phyloP scores from a whole-genome alignment of 768 basidiomycete species.

The Macrolepiota albuminosa region DNA sequence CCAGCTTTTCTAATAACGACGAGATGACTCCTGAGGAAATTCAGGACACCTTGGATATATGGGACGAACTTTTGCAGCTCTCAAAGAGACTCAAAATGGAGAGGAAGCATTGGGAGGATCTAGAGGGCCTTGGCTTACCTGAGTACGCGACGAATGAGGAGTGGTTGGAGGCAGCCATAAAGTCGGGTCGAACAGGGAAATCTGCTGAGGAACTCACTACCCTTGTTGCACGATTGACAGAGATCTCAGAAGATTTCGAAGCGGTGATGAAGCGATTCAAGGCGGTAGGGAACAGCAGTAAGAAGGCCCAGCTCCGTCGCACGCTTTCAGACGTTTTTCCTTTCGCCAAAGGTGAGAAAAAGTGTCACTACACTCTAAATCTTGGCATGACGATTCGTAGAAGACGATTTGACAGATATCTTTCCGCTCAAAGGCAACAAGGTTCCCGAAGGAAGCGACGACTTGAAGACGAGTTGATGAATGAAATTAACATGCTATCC shows the following conservation, averaged over 20 bases:
- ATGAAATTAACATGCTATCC: conserved; percentile 1
- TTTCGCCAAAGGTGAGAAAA: background rate
- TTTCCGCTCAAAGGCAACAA: background rate
- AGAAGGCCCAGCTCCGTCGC: background rate
- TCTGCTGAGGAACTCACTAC: background rate
- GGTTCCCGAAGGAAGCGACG: background rate
- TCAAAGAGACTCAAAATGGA: background rate
- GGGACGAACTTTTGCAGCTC: background rate
- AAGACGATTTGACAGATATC: background rate
- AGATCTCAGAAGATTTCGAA: background rate
- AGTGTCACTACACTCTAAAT: too few relatives aligned
- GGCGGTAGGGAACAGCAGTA: background rate
- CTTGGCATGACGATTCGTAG: background rate
- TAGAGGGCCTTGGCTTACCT: background rate
- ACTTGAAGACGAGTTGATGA: too few relatives aligned
- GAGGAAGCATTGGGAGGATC: background rate
- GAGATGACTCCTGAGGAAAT: background rate
- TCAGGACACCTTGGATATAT: background rate
- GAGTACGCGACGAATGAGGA: background rate
- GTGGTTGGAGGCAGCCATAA: background rate
- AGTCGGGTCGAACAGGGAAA: background rate
- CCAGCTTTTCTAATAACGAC: background rate
- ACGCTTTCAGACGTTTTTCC: background rate
- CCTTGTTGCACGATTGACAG: background rate
- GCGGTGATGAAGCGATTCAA: background rate